Base-by-base conservation (phyloP, 2,329 filamentous ascomycete genomes). In the Emydomyces testavorans region DNA sequence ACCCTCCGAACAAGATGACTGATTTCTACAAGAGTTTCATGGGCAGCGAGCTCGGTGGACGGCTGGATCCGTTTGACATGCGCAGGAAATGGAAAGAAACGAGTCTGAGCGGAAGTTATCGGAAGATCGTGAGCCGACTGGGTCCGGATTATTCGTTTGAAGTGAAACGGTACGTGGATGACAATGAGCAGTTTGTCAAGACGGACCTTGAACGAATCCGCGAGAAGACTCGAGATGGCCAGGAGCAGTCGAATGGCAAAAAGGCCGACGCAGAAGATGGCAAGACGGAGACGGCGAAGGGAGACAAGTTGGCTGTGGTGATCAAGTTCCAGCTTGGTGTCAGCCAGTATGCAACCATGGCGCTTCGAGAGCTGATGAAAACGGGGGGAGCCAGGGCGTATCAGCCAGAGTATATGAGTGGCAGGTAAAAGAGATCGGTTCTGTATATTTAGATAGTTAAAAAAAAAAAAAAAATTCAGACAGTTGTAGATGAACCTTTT, bases 11-110 rank as follows among this genome's bases (percentile, higher is more conserved):
- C 63, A 78, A 79, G 29, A 79, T 94, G 53, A 86, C 83, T n/a
- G 73, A 78, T 2, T 94, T 83, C 63, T 98, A 96, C 68, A 75
- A 76, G 53, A 74, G 78, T 2, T 93, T 95, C 67, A 98, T 98
- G 93, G 77, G 69, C 26, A 83, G 76, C 44, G 76, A 83, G 40
- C 76, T 78, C 53, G 89, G 92, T 52, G 90, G 90, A 8, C 69
- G 72, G 1, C 72, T 98, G 10, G 80, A 94, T 62, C 90, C 92
- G 0, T 76, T 82, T 59, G 75, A 87, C 53, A 96, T 98, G 92
- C 80, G 85, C 10, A 79, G 90, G 15, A 76, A 77, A 44, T 87
- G 89, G 68, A 83, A 83, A 60, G 92, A 96, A 58, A 83, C 92
- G 60, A 94, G 85, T 62, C 73, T 98, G 1, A 85, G 83, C 41